Evolutionary conservation across 345 rosid species (phyloP).

Genomic region (rapeseed (Brassica napus)): Da-Ae NC_063441.1:20215501-20216000

Average conservation of each 20-base stretch:
- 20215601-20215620: neutral
- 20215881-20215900: neutral
- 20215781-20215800: constrained; percentile 54
- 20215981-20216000: constrained; percentile 65
- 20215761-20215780: neutral
- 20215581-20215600: constrained; percentile 10
- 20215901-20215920: constrained; percentile 5
- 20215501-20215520: constrained; percentile 77
- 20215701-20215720: constrained; percentile 95
- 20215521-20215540: constrained; percentile 75
- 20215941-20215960: constrained; percentile 2
- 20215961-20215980: neutral
- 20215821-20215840: constrained; percentile 92
- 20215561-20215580: constrained; percentile 92
- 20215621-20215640: neutral
- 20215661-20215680: constrained; percentile 89
- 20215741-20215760: neutral
- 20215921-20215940: neutral
- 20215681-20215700: constrained; percentile 71
- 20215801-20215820: constrained; percentile 72
- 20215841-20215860: constrained; percentile 89
- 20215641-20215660: constrained; percentile 8
- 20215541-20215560: constrained; percentile 86
- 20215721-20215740: neutral
- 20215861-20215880: constrained; percentile 63